A percentile compares a stretch with the other conserved stretches of the same genome.
phyloP scores from a whole-genome alignment of 805 yeast species.

The Wickerhamiella qilinensis region DNA sequence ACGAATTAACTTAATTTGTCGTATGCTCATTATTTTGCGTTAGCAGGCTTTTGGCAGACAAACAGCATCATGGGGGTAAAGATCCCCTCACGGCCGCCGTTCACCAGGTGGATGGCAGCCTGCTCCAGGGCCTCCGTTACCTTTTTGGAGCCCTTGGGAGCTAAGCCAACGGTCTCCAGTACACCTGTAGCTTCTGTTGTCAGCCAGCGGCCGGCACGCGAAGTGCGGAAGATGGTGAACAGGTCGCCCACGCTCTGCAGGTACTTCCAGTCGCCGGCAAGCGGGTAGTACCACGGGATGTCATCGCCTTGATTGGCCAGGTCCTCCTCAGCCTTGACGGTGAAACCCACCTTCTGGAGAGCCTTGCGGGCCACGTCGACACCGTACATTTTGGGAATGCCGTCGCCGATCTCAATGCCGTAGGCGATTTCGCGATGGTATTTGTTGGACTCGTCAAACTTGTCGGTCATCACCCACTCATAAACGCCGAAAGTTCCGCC shows the following conservation, averaged over 20 bases:
- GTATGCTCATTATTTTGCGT: no score
- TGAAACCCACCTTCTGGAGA: conserved; percentile 72
- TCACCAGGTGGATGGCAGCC: conserved; percentile 89
- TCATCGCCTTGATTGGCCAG: conserved; percentile 69
- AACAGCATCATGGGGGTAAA: conserved; percentile 98
- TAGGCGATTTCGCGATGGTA: conserved; percentile 90
- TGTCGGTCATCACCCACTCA: conserved; percentile 98
- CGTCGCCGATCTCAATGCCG: conserved; percentile 97
- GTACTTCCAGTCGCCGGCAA: conserved; percentile 85
- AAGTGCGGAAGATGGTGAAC: conserved; percentile 76
- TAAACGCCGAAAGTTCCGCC: conserved; percentile 97
- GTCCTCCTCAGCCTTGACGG: conserved; percentile 58
- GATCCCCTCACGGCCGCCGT: conserved; percentile 76
- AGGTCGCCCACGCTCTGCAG: conserved; percentile 65
- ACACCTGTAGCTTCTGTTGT: conserved; percentile 67
- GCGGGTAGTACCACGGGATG: conserved; percentile 95
- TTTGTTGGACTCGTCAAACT: conserved; percentile 69
- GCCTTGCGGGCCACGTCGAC: conserved; percentile 80
- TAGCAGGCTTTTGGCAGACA: conserved; percentile 65
- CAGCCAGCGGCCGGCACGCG: conserved; percentile 66
- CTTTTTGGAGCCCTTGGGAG: conserved; percentile 82
- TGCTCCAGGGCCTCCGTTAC: conserved; percentile 90
- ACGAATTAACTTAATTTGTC: no score
- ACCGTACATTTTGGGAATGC: conserved; percentile 92
- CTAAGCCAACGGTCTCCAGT: conserved; percentile 74